Evolutionary conservation across 2,329 filamentous ascomycete genomes (phyloP).

Genomic region (Diaporthe sp.): DNA sequence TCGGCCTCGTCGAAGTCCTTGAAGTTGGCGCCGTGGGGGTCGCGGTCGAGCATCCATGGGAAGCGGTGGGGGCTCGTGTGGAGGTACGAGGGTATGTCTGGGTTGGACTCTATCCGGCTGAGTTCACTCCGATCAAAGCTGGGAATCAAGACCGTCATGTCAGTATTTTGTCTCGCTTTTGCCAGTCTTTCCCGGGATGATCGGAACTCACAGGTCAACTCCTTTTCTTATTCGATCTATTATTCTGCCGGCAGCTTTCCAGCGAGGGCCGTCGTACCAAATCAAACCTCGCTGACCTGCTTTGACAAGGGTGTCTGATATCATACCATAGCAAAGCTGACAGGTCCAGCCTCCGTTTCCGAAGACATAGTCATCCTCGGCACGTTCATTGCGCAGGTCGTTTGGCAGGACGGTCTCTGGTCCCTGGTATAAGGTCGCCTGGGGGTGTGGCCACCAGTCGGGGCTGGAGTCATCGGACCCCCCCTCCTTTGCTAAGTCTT

Average conservation of each 20-base stretch:
- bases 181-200: conserved; percentile 31
- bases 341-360: conserved; percentile 61
- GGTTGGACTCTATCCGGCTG: conserved; percentile 51
- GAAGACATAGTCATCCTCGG: conserved; percentile 48
- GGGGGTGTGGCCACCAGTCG: conserved; percentile 57
- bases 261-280: conserved; percentile 57
- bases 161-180: not conserved
- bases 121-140: conserved; percentile 42
- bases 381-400: conserved; percentile 49
- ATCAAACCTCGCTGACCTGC: conserved; percentile 56
- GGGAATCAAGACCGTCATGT: not conserved
- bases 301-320: conserved; percentile 52
- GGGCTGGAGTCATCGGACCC: conserved; percentile 35
- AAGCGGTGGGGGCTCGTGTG: conserved; percentile 49
- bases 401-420: conserved; percentile 54
- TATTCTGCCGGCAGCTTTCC: conserved; percentile 54
- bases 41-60: conserved; percentile 54
- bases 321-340: conserved; percentile 56
- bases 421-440: conserved; percentile 57
- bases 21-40: conserved; percentile 54
- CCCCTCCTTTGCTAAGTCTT: not conserved
- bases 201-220: conserved; percentile 53
- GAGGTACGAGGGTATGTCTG: conserved; percentile 57
- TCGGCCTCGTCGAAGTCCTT: conserved; percentile 43
- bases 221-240: conserved; percentile 57